Base-by-base conservation (phyloP, 2,329 filamentous ascomycete species). In the Pseudogymnoascus sp. region DNA sequence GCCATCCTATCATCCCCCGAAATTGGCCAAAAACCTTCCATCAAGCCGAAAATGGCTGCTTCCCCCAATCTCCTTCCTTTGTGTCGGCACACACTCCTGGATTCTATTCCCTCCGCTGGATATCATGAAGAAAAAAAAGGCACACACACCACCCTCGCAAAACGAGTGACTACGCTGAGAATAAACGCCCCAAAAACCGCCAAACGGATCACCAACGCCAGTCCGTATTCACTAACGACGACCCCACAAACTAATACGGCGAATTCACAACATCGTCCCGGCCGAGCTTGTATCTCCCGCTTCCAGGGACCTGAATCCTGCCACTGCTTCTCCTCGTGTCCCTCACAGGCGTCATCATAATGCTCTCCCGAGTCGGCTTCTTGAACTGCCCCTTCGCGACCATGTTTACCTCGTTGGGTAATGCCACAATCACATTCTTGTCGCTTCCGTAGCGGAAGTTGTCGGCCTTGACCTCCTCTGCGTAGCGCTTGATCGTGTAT, bases 321-420 rank as follows among this genome's bases (percentile, higher is more conserved):
- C 79, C 79, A 77, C 65, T 67, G 41, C 78, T 79, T 64, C 79
- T 76, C 38, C 81, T 75, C 61, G 71, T 72, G 63, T 69, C 73
- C 70, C 77, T 79, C 47, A 76, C 77, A 65, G 74, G 76, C 59
- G 67, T 86, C 80, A 14, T 68, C 12, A 90, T 89, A 73, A 99
- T 97, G 74, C 92, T 97, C 78, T 99, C 92, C 37, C 94, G 81
- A 0, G 94, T 97, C 1, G 93, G 92, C 70, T 87, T 87, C 79
- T 90, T 90, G 71, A 99, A 83, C 62, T 86, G 87, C 68, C 88
- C 84, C 75, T 93, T 92, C 50, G 87, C 88, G 11, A 99, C 90
- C 92, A 97, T 97, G 75, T 97, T 95, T 67, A 99, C 94, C 74
- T 97, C 92, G 72, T 99, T 96, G 2, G 94, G 92, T 65, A 99